These are phyloP conservation scores for Rhodosporidiobolus sp. DNA, from an alignment of 768 basidiomycete species.

Conservation along the genomic window DNA sequence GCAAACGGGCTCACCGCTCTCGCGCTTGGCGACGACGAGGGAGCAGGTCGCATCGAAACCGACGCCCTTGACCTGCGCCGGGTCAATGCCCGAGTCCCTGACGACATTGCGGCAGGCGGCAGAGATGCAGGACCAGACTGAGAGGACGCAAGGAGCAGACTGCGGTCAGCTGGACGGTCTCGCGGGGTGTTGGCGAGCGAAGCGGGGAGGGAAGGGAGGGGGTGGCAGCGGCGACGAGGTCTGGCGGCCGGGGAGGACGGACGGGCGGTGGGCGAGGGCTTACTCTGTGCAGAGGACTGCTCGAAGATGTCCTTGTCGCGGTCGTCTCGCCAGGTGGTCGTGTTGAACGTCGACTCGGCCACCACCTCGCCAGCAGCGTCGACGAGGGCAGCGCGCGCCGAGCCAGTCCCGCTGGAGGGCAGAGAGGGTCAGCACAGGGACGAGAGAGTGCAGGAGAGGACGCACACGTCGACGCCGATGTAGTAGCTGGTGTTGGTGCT, in stretches of 20 bases:
- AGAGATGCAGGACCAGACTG: conserved; percentile 45
- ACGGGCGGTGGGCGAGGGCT: conserved; percentile 61
- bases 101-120: conserved; percentile 57
- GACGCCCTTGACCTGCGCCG: conserved; percentile 67
- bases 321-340: conserved; percentile 78
- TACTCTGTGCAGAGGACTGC: conserved; percentile 87
- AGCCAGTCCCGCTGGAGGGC: conserved; percentile 76
- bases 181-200: neutral
- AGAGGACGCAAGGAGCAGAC: too few species aligned
- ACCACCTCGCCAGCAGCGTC: conserved; percentile 54
- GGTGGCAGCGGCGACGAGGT: neutral
- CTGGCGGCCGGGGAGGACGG: conserved; percentile 54
- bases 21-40: conserved; percentile 72
- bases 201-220: neutral
- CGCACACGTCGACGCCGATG: conserved; percentile 56
- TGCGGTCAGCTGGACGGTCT: neutral
- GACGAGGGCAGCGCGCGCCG: conserved; percentile 80
- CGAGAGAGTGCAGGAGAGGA: neutral
- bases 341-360: conserved; percentile 75
- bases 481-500: conserved; percentile 46
- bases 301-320: conserved; percentile 90
- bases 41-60: conserved; percentile 85
- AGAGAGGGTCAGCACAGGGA: too few species aligned
- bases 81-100: conserved; percentile 57
- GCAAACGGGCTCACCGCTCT: conserved; percentile 64